Percentiles rank a stretch among this genome's conserved stretches.
These are phyloP conservation scores for Rhizoctonia solani DNA, from an alignment of 1,284 basidiomycete genomes.

Conservation along the genomic window DNA sequence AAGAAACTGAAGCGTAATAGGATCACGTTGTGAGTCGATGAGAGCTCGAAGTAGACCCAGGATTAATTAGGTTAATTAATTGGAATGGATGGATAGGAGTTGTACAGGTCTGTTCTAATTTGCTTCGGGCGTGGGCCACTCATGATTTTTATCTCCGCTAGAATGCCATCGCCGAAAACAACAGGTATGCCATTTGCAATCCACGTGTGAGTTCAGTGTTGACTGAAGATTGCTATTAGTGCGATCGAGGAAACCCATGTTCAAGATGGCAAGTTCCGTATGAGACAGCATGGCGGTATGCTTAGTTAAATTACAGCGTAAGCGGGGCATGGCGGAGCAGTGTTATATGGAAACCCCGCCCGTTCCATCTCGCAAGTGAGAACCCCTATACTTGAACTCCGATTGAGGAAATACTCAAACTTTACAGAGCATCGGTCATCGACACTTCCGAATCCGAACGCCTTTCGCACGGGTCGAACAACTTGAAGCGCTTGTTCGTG, in stretches of 20 bases:
- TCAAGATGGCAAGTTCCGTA: slow-evolving; percentile 22
- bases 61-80: slow-evolving; percentile 13
- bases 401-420: neutral
- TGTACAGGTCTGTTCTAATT: slow-evolving; percentile 26
- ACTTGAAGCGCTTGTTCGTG: slow-evolving; percentile 29
- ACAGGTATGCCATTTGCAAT: slow-evolving; percentile 7
- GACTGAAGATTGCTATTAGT: slow-evolving; percentile 5
- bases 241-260: slow-evolving; percentile 30
- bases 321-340: slow-evolving; percentile 29
- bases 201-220: neutral
- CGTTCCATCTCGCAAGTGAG: slow-evolving; percentile 20
- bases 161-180: slow-evolving; percentile 32
- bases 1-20: slow-evolving; percentile 30
- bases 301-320: slow-evolving; percentile 1
- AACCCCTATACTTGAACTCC: neutral
- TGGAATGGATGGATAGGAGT: slow-evolving; percentile 13
- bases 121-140: neutral
- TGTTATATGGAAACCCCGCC: slow-evolving; percentile 27
- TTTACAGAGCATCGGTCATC: slow-evolving; percentile 7
- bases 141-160: neutral
- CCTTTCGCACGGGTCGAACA: slow-evolving; percentile 23
- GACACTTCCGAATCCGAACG: slow-evolving; percentile 25
- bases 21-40: slow-evolving; percentile 31
- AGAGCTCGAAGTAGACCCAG: slow-evolving; percentile 8
- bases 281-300: neutral